A percentile compares a stretch with the other conserved stretches of the same genome.
These are phyloP conservation scores for Saccharomycopsis hybrid DNA, from an alignment of 1,139 yeast species.

Conservation along the genomic window DNA sequence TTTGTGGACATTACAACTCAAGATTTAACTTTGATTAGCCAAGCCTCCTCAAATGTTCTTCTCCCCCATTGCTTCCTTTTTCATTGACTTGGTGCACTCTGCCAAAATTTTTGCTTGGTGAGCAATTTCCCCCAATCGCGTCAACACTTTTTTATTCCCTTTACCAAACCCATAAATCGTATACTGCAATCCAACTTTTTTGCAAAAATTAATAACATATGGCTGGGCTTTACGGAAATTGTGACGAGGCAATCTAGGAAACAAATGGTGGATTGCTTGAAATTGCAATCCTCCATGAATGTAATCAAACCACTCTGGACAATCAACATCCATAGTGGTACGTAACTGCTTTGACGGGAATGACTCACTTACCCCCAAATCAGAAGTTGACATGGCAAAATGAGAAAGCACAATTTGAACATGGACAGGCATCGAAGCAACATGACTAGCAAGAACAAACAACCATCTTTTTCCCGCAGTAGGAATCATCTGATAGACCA, in stretches of 20 bases:
- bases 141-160: constrained; percentile 68
- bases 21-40: not conserved
- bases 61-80: constrained; percentile 22
- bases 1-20: too few relatives aligned
- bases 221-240: constrained; percentile 73
- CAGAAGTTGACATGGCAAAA: constrained; percentile 90
- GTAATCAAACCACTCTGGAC: constrained; percentile 89
- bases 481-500: constrained; percentile 47
- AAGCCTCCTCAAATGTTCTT: not conserved
- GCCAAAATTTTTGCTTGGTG: constrained; percentile 69
- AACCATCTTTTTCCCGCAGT: constrained; percentile 46
- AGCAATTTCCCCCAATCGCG: constrained; percentile 67
- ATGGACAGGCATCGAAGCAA: constrained; percentile 83
- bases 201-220: constrained; percentile 64
- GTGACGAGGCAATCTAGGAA: constrained; percentile 86
- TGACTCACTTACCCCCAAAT: constrained; percentile 75
- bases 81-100: constrained; percentile 57
- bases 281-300: constrained; percentile 91
- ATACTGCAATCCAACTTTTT: constrained; percentile 71
- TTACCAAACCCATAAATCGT: constrained; percentile 78
- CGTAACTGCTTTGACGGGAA: constrained; percentile 76
- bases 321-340: constrained; percentile 93
- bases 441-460: constrained; percentile 67
- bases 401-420: constrained; percentile 88
- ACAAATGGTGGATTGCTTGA: constrained; percentile 85